A percentile compares a stretch with the other conserved stretches of the same genome.
These are phyloP conservation scores for Amphicarpaea edgeworthii DNA, from an alignment of 306 rosid species.

Conservation along the genomic window DNA sequence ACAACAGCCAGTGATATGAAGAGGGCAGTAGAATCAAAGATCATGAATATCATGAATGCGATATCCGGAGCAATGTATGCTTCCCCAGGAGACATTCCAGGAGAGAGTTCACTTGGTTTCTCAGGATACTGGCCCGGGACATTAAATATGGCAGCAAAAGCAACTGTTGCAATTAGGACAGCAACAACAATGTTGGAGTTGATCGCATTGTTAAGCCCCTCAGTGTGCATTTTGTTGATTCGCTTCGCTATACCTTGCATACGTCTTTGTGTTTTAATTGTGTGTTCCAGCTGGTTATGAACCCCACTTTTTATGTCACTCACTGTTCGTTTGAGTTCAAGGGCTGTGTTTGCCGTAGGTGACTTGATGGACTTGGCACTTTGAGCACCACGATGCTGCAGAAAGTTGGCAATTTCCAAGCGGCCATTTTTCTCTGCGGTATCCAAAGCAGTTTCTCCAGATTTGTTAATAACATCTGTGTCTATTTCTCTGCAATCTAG, in stretches of 20 bases:
- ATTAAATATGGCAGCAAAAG: constrained; percentile 83
- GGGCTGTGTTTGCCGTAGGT: constrained; percentile 53
- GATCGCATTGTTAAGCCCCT: constrained; percentile 86
- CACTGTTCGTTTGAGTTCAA: constrained; percentile 74
- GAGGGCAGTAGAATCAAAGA: constrained; percentile 77
- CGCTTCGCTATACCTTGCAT: constrained; percentile 74
- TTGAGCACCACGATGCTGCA: constrained; percentile 63
- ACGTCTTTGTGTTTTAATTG: constrained; percentile 65
- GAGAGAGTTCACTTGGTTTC: background rate
- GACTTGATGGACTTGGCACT: constrained; percentile 67
- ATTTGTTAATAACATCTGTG: constrained; percentile 57
- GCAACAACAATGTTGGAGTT: constrained; percentile 82
- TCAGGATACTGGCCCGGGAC: constrained; percentile 74
- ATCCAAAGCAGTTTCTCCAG: constrained; percentile 79
- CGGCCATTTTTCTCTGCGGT: constrained; percentile 65
- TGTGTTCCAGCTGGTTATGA: constrained; percentile 85
- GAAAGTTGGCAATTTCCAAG: constrained; percentile 50
- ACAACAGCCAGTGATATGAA: constrained; percentile 89
- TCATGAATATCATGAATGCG: constrained; percentile 61
- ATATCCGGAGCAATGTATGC: constrained; percentile 59
- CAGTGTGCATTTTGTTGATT: constrained; percentile 75
- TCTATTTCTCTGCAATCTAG: constrained; percentile 57
- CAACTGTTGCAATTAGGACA: constrained; percentile 81
- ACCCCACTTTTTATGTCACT: constrained; percentile 80
- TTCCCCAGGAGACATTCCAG: constrained; percentile 61